These are phyloP conservation scores for Globisporangium takayamanum DNA, from an alignment of 352 stramenopile genomes.

Conservation along the genomic window DNA sequence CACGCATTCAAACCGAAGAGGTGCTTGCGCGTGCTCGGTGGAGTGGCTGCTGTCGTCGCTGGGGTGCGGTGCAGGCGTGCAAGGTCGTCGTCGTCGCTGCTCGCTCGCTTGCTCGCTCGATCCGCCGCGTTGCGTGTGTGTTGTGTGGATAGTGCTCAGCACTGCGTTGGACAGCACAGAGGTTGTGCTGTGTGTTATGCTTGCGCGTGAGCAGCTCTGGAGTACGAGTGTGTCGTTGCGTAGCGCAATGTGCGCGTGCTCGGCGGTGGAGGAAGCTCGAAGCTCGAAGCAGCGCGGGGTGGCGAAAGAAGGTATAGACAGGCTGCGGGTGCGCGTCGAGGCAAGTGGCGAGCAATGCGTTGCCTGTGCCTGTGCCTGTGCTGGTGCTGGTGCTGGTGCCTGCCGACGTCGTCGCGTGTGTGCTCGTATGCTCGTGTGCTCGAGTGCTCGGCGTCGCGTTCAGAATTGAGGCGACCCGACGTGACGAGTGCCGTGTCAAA, in stretches of 20 bases:
- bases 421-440: not conserved
- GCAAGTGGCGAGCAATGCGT: not conserved
- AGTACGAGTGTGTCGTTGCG: too few species aligned
- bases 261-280: not conserved
- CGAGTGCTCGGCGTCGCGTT: not conserved
- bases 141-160: not conserved
- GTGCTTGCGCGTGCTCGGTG: not conserved
- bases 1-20: constrained; percentile 40
- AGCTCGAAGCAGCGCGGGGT: not conserved
- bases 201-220: not conserved
- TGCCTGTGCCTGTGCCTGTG: not conserved
- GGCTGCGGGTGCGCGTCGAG: not conserved
- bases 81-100: too few species aligned
- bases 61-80: not conserved
- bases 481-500: not conserved
- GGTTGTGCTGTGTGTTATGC: not conserved
- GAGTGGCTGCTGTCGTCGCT: not conserved
- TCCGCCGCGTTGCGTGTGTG: not conserved
- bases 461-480: not conserved
- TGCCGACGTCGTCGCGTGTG: constrained; percentile 2
- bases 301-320: constrained; percentile 2
- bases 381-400: not conserved
- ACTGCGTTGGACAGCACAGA: not conserved
- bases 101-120: too few species aligned
- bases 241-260: not conserved